Base-by-base conservation (phyloP, 345 rosid genomes). In the Eucalyptus victrix region DNA sequence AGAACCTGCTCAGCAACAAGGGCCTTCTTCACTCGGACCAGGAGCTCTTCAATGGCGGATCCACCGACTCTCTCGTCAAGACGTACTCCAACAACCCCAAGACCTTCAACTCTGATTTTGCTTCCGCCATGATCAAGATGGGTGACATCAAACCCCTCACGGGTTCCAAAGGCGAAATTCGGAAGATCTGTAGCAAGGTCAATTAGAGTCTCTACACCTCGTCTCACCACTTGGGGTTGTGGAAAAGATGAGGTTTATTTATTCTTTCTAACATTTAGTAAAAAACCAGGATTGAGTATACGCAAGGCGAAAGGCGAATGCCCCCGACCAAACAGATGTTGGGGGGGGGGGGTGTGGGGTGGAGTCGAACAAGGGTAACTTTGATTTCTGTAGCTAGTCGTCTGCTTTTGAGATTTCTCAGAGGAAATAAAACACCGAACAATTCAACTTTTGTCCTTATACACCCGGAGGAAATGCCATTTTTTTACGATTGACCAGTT, bases 1-100 rank as follows among this genome's bases (percentile, higher is more conserved):
- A 90, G 89, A 95, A 92, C 89, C 92, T 94, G 42, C 49, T 93
- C 88, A 93, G 93, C 62, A 93, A 90, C 92, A 93, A 92, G 90
- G 96, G 97, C 47, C 95, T 95, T 80, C 90, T 96, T 21, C 87
- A n/a, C 40, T 89, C 90, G 6, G 97, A 95, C 87, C 97, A 96
- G 58, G 90, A 90, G 34, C 91, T 93, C 67, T 92, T 92, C 72
- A 89, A 87, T 34, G 95, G 94, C 4, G 94, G 93, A 42, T 89
- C 94, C 42, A 92, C 97, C 0, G 94, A 92, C 37, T 89, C 90
- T 89, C 89, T 94, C 54, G 95, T 95, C 51, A 17, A 86, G 13
- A 93, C 92, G n/a, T 92, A 94, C 76, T 91, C 94, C 86, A 93
- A 83, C 51, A 90, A 85, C 56, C 92, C 93, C 14, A 88, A 88